These are phyloP conservation scores for Hypericum perforatum DNA, from an alignment of 345 rosid genomes.

Conservation along the genomic window DNA sequence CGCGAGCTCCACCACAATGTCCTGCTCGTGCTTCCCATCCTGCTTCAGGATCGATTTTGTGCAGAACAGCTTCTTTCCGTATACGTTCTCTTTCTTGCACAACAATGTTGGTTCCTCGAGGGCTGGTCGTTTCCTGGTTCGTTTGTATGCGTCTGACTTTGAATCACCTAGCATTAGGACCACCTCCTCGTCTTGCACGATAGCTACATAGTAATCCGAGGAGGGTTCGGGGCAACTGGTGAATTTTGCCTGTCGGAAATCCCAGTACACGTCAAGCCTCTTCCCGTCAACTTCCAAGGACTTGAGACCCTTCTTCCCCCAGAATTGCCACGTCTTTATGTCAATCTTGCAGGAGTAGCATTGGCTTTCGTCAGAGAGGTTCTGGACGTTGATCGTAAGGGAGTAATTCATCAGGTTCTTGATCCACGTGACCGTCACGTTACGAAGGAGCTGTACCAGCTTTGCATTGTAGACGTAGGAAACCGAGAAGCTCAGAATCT, in stretches of 20 bases:
- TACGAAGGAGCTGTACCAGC: constrained; percentile 27
- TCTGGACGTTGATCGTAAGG: constrained; percentile 38
- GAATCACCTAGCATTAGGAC: constrained; percentile 47
- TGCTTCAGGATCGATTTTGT: constrained; percentile 32
- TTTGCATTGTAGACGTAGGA: constrained; percentile 39
- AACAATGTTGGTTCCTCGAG: constrained; percentile 35
- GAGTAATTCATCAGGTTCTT: constrained; percentile 26
- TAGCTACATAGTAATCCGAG: constrained; percentile 48
- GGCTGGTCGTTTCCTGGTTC: constrained; percentile 44
- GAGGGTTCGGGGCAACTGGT: constrained; percentile 46
- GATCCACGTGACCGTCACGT: constrained; percentile 47
- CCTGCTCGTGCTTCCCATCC: constrained; percentile 33
- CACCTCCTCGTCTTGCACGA: constrained; percentile 36
- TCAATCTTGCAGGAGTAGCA: constrained; percentile 44
- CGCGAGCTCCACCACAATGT: constrained; percentile 49
- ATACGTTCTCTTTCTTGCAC: constrained; percentile 59
- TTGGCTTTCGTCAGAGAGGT: constrained; percentile 23
- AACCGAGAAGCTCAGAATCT: constrained; percentile 24
- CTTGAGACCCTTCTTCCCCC: constrained; percentile 70
- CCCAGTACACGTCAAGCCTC: constrained; percentile 55
- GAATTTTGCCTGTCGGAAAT: constrained; percentile 59
- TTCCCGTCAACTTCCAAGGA: constrained; percentile 33
- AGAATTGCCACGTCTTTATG: constrained; percentile 48
- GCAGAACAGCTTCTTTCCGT: constrained; percentile 55
- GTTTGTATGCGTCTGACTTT: constrained; percentile 42